Percentiles rank a stretch among this genome's conserved stretches.
These are phyloP conservation scores for Ascosphaera pollenicola DNA, from an alignment of 2,329 filamentous ascomycete species.

Conservation along the genomic window DNA sequence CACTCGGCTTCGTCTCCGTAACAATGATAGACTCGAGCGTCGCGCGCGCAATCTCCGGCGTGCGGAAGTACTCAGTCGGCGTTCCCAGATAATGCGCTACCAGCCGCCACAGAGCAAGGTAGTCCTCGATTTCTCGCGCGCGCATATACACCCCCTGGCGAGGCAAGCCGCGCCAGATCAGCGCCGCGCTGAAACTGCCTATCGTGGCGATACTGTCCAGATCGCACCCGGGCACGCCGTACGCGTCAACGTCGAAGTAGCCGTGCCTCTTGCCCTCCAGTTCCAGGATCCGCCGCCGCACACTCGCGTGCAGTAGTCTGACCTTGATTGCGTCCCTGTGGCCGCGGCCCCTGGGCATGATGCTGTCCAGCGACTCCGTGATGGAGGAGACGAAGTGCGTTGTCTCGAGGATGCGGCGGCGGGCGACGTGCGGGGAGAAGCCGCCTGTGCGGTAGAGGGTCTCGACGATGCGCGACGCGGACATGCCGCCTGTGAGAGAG, in stretches of 20 bases:
- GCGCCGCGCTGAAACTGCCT: constrained; percentile 41
- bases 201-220: constrained; percentile 55
- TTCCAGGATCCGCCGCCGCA: constrained; percentile 40
- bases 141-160: constrained; percentile 48
- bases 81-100: constrained; percentile 50
- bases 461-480: constrained; percentile 49
- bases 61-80: constrained; percentile 38
- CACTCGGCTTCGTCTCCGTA: constrained; percentile 43
- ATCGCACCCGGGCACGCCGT: constrained; percentile 51
- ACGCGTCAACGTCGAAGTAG: constrained; percentile 38
- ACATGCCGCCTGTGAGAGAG: constrained; percentile 19
- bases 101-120: constrained; percentile 55
- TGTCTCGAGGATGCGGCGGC: constrained; percentile 46
- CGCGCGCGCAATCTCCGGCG: constrained; percentile 30
- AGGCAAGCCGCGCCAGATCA: constrained; percentile 48
- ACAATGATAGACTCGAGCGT: constrained; percentile 47
- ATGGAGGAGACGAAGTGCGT: constrained; percentile 56
- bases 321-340: constrained; percentile 44
- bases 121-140: constrained; percentile 41
- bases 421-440: constrained; percentile 45
- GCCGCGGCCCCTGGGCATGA: constrained; percentile 46
- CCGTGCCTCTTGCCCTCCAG: constrained; percentile 32
- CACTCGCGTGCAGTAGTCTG: constrained; percentile 44
- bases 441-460: constrained; percentile 53
- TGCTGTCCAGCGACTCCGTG: constrained; percentile 38